Conservation (phyloP, 495 filamentous ascomycete genomes). For the Coniosporium apollinis region DNA sequence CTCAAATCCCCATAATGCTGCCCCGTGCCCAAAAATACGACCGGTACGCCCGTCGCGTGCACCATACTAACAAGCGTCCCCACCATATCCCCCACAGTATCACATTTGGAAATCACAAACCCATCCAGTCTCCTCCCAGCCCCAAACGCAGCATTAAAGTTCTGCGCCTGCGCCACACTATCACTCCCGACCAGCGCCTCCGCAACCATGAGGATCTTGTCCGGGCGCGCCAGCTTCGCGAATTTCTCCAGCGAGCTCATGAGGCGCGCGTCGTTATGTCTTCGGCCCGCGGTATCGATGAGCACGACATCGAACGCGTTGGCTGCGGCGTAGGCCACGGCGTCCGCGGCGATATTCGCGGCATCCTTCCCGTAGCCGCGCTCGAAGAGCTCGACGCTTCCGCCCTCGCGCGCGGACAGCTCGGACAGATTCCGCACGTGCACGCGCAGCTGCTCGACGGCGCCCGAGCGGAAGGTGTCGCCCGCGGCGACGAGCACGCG, state of each 20-base stretch:
- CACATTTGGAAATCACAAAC: conserved; percentile 96
- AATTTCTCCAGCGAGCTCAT: conserved; percentile 97
- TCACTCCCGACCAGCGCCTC: conserved; percentile 93
- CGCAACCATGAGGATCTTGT: conserved; percentile 98
- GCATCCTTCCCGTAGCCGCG: conserved; percentile 97
- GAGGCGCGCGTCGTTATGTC: conserved; percentile 86
- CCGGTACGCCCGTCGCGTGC: conserved; percentile 88
- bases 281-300: conserved; percentile 87
- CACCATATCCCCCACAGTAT: conserved; percentile 98
- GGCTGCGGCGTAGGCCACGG: conserved; percentile 58
- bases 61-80: conserved; percentile 95
- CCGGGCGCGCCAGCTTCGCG: conserved; percentile 81
- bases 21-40: conserved; percentile 84
- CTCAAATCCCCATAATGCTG: conserved; percentile 95
- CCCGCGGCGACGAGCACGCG: conserved; percentile 89
- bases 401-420: conserved; percentile 63
- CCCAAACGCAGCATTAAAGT: conserved; percentile 89
- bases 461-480: conserved; percentile 94
- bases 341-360: conserved; percentile 85
- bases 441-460: conserved; percentile 90
- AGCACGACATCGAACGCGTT: conserved; percentile 81
- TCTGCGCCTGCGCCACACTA: conserved; percentile 82
- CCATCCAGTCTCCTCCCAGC: conserved; percentile 65
- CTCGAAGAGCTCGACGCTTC: conserved; percentile 77
- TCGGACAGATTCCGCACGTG: conserved; percentile 85